Evolutionary conservation across 2,329 filamentous ascomycete species (phyloP), one percentile per base, ranked within the genome.

Genomic region (Diaporthe destruens): DNA sequence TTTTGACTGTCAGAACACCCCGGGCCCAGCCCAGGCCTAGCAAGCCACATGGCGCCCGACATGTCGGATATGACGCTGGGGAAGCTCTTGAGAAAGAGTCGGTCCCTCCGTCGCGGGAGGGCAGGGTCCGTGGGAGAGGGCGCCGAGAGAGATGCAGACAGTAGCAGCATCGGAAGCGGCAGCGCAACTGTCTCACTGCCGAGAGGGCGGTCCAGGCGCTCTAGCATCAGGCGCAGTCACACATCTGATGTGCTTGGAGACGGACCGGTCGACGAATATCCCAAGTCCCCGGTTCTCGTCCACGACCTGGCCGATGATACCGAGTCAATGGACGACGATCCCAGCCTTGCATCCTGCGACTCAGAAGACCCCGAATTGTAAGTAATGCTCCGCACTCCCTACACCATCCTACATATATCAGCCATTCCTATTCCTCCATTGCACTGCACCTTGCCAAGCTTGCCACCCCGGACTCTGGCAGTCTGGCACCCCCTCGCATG

Each of bases 51-150:
- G 51, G 23, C 49, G 49, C 65, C 34, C 34, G 36, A 68, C 18
- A 79, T 78, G 78, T 77, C 79, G 56, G 71, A 74, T 70, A 82
- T 79, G 74, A 81, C 83, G 16, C 80, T 89, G 55, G 84, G 82
- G 72, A 90, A 88, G 80, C 83, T 90, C 39, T 80, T 91, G 47
- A 84, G 87, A 67, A 88, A 87, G 77, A 82, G 84, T 49, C 84
- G 82, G 36, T 82, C 83, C 61, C 87, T 86, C 77, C 85, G 86
- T 59, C 84, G 86, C 61, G 83, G 83, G 71, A 86, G 83, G 80
- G 66, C 29, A 80, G 66, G 39, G 42, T 68, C 65, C 11, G 53
- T 39, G 36, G 53, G n/a, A 29, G 54, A 29, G 18, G 87, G 84
- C 66, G 79, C 79, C 59, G 84, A 85, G 75, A 80, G 80, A 76